A percentile compares a stretch with the other conserved stretches of the same genome.
phyloP scores from a whole-genome alignment of 169 alveolate genomes.

The Babesia ovis region DNA sequence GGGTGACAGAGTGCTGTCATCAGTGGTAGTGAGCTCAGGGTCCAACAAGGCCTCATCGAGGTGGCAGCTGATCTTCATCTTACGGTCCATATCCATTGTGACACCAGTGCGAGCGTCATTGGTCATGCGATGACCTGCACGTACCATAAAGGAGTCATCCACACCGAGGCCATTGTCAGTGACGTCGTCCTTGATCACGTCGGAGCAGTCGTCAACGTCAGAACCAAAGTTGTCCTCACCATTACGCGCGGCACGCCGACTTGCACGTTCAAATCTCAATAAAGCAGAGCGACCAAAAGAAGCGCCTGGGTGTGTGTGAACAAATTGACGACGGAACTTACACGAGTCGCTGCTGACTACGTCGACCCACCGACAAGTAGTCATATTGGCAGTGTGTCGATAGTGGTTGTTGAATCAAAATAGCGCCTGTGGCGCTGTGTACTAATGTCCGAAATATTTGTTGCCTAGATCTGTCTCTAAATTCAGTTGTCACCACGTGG shows the following conservation, averaged over 20 bases:
- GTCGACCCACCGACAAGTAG: conserved; percentile 79
- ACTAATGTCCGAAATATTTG: too few species aligned
- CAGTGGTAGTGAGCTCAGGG: background rate
- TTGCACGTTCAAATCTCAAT: conserved; percentile 28
- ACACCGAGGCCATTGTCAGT: background rate
- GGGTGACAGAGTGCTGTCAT: background rate
- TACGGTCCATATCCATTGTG: conserved; percentile 29
- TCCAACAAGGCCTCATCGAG: conserved; percentile 1
- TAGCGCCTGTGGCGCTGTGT: too few species aligned
- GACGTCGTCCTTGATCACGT: conserved; percentile 4
- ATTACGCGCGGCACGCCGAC: background rate
- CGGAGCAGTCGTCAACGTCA: conserved; percentile 7
- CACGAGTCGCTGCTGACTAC: conserved; percentile 80
- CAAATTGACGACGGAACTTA: conserved; percentile 13
- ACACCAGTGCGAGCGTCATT: conserved; percentile 29
- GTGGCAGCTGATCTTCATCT: conserved; percentile 8
- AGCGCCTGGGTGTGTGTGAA: conserved; percentile 38
- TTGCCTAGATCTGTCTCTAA: too few species aligned
- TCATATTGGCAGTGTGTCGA: too few species aligned
- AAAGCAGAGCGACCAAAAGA: conserved; percentile 65
- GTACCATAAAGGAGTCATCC: conserved; percentile 24
- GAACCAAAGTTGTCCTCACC: conserved; percentile 5
- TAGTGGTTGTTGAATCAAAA: too few species aligned
- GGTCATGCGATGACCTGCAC: background rate
- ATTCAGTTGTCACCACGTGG: conserved; percentile 9